Percentiles rank a stretch among this genome's conserved stretches.
phyloP scores from a whole-genome alignment of 208 protist species.

The Entamoeba moshkovskii region DNA sequence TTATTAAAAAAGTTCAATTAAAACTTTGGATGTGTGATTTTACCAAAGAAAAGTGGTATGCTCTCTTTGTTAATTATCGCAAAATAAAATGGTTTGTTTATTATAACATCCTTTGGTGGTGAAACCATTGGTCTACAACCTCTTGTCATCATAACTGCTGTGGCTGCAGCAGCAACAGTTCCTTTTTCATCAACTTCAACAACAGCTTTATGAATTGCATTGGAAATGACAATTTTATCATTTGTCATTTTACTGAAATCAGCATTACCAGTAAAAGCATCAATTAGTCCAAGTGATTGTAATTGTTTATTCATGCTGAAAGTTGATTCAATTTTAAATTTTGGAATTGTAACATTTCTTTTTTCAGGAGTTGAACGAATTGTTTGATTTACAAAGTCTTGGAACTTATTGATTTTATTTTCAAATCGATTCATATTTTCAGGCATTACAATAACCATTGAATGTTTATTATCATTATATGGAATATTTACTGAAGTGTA shows the following conservation, averaged over 20 bases:
- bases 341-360: background rate
- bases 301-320: background rate
- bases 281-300: background rate
- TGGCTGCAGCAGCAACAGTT: background rate
- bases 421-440: background rate
- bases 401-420: background rate
- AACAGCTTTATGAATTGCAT: background rate
- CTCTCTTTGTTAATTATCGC: background rate
- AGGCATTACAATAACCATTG: background rate
- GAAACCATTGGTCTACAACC: background rate
- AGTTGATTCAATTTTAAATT: background rate
- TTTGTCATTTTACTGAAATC: background rate
- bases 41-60: background rate
- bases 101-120: background rate
- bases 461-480: background rate
- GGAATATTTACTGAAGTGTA: background rate
- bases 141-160: background rate
- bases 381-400: background rate
- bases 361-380: background rate
- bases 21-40: background rate
- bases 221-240: background rate
- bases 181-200: background rate
- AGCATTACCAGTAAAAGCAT: background rate
- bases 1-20: no score
- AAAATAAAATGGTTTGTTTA: background rate